Percentiles rank a stretch among this genome's conserved stretches.
These are phyloP conservation scores for Blastobotrys raffinosifermentans DNA, from an alignment of 1,139 yeast genomes.

Conservation along the genomic window DNA sequence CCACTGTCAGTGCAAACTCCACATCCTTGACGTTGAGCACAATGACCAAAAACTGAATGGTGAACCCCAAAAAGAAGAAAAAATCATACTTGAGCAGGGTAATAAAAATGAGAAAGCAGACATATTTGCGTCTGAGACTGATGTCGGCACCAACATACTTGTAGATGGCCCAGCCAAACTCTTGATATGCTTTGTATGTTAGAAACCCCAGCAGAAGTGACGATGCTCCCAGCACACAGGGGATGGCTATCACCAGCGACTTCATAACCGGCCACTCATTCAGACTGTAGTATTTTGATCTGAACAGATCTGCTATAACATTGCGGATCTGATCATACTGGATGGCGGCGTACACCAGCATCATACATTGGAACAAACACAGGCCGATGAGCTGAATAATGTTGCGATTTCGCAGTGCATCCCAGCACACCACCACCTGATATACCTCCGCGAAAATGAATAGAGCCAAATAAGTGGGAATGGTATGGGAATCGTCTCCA, in stretches of 20 bases:
- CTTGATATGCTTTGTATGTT: conserved; percentile 37
- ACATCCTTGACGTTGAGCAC: conserved; percentile 41
- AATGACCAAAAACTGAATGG: conserved; percentile 48
- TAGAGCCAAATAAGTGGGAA: conserved; percentile 38
- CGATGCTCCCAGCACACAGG: conserved; percentile 41
- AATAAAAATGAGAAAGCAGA: conserved; percentile 36
- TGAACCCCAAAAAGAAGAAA: conserved; percentile 49
- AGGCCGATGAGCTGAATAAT: conserved; percentile 40
- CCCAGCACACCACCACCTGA: conserved; percentile 39
- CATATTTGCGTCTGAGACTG: conserved; percentile 38
- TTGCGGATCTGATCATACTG: conserved; percentile 43
- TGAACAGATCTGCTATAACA: conserved; percentile 25
- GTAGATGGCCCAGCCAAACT: conserved; percentile 47
- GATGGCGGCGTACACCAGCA: conserved; percentile 47
- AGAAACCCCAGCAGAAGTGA: conserved; percentile 35
- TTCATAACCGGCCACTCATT: conserved; percentile 24
- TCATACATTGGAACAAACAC: conserved; percentile 42
- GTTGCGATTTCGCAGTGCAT: conserved; percentile 42
- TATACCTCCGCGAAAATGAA: conserved; percentile 42
- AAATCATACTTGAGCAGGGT: conserved; percentile 43
- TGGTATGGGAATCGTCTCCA: conserved; percentile 25
- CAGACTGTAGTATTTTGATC: conserved; percentile 33
- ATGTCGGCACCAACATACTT: conserved; percentile 49
- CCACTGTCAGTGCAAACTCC: conserved; percentile 47
- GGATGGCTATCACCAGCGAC: conserved; percentile 43